These are phyloP conservation scores for Leccinellum rugosiceps DNA, from an alignment of 768 basidiomycete genomes.

Conservation along the genomic window DNA sequence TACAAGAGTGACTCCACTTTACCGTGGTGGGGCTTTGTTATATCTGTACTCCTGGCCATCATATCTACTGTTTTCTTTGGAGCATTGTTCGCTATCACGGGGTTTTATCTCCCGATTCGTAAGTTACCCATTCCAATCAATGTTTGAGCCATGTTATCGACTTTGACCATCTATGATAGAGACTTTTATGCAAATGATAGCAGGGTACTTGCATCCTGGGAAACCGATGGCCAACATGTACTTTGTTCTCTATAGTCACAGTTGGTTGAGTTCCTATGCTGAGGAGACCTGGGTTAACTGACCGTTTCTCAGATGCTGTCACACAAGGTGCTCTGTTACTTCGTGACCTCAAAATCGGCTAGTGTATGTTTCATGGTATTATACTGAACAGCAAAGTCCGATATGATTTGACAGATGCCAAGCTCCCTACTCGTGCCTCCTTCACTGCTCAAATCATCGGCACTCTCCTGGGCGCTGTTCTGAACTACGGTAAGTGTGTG, in stretches of 20 bases:
- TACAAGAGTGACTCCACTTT: conserved; percentile 52
- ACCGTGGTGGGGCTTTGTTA: conserved; percentile 58
- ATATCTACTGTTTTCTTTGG: conserved; percentile 52
- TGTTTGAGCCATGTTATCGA: background rate
- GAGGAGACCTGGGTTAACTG: conserved; percentile 8
- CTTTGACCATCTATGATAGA: conserved; percentile 8
- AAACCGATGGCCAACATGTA: conserved; percentile 44
- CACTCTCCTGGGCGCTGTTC: conserved; percentile 48
- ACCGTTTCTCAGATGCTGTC: conserved; percentile 44
- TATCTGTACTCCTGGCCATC: conserved; percentile 48
- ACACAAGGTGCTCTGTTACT: conserved; percentile 49
- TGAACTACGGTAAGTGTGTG: conserved; percentile 40
- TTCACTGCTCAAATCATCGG: conserved; percentile 35
- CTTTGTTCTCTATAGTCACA: conserved; percentile 44
- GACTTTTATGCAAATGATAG: conserved; percentile 34
- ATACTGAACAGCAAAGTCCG: conserved; percentile 35
- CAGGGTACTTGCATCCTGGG: conserved; percentile 34
- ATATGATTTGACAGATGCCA: conserved; percentile 30
- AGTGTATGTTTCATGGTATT: conserved; percentile 10
- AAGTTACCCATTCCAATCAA: conserved; percentile 4
- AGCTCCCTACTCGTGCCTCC: conserved; percentile 61
- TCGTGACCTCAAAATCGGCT: conserved; percentile 50
- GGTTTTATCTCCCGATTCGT: conserved; percentile 15
- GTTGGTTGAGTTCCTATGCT: conserved; percentile 22
- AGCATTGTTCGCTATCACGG: conserved; percentile 52